phyloP scores from a whole-genome alignment of 2,329 filamentous ascomycete genomes.

The Epichloe scottii region DNA sequence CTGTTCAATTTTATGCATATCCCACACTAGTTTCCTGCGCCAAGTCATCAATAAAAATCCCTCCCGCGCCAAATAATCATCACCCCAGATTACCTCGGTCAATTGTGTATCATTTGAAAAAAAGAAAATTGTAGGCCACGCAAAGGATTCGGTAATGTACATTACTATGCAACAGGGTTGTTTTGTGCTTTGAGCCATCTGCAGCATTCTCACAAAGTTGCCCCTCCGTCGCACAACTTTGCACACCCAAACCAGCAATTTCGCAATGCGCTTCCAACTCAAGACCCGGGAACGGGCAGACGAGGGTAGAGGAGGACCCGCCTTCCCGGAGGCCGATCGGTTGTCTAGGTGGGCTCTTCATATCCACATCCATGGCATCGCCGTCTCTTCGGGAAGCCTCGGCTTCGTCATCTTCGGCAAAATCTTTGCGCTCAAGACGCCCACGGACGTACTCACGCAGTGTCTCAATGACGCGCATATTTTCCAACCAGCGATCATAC shows the following conservation, averaged over 20 bases:
- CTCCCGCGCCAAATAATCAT: background rate
- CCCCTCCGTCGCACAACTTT: background rate
- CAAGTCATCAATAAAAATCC: background rate
- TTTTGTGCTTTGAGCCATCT: background rate
- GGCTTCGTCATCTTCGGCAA: conserved; percentile 23
- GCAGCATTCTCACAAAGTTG: background rate
- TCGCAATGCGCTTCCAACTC: background rate
- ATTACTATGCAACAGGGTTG: background rate
- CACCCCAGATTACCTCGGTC: background rate
- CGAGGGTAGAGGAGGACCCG: conserved; percentile 27
- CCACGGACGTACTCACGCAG: conserved; percentile 45
- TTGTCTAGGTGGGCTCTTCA: conserved; percentile 17
- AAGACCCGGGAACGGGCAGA: conserved; percentile 21
- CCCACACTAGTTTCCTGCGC: background rate
- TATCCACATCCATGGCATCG: conserved; percentile 26
- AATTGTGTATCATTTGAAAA: background rate
- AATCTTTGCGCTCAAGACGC: conserved; percentile 45
- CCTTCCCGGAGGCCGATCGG: conserved; percentile 16
- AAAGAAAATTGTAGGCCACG: background rate
- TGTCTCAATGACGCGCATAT: conserved; percentile 51
- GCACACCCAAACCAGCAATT: background rate
- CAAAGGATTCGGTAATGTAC: background rate
- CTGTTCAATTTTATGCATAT: background rate
- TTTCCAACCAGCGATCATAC: conserved; percentile 54
- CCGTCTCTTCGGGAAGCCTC: conserved; percentile 9